These are phyloP conservation scores for Talaromyces sp. DNA, from an alignment of 2,329 filamentous ascomycete genomes.

Conservation along the genomic window DNA sequence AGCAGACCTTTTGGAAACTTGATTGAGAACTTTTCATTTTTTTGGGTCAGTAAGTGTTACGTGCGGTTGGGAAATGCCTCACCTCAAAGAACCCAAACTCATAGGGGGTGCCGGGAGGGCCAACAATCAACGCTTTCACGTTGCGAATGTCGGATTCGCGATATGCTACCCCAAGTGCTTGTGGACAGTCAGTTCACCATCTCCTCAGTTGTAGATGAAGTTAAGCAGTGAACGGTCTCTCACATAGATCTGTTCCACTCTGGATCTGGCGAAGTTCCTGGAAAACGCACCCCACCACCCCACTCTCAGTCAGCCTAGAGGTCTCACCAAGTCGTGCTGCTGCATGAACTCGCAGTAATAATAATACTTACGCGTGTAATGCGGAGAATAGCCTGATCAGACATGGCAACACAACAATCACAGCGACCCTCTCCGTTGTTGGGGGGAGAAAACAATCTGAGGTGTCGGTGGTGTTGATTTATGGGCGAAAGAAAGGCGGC, in stretches of 20 bases:
- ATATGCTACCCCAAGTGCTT: constrained; percentile 82
- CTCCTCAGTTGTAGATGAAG: not conserved
- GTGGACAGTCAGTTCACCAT: not conserved
- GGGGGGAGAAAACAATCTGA: not conserved
- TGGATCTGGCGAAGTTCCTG: constrained; percentile 85
- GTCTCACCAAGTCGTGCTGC: not conserved
- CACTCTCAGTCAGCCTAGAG: constrained; percentile 1
- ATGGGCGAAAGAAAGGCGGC: not conserved
- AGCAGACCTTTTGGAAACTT: constrained; percentile 64
- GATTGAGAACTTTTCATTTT: constrained; percentile 60
- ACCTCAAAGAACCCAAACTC: constrained; percentile 98
- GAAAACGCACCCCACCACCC: constrained; percentile 6
- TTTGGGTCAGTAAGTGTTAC: constrained; percentile 19
- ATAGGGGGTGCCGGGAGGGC: constrained; percentile 90
- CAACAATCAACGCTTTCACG: constrained; percentile 82
- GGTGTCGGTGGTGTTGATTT: not conserved
- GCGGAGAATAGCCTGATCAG: constrained; percentile 81
- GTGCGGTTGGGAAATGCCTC: constrained; percentile 8
- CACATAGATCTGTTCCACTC: constrained; percentile 77
- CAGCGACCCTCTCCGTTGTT: not conserved
- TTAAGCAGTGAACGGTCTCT: constrained; percentile 24
- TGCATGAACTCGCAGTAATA: constrained; percentile 3
- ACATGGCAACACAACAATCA: constrained; percentile 46
- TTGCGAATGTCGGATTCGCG: constrained; percentile 84
- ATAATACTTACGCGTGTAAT: constrained; percentile 67